Conservation (phyloP, 2,329 filamentous ascomycete genomes). For the Microcyclosporella mali region DNA sequence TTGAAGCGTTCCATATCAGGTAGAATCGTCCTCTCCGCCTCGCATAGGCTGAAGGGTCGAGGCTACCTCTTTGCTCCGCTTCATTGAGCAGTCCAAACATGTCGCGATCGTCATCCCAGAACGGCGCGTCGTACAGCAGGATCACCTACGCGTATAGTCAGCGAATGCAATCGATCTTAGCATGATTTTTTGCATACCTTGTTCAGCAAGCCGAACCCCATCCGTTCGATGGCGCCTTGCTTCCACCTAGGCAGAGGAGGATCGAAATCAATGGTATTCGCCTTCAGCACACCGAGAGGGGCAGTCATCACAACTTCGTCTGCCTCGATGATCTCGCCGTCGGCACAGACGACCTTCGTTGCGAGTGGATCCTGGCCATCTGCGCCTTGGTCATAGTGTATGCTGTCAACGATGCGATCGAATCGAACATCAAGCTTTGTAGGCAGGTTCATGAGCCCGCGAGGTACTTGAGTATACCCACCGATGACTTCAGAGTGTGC, state of each 20-base stretch:
- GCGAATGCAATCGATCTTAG: constrained; percentile 1
- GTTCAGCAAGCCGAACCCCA: constrained; percentile 91
- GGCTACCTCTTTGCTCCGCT: constrained; percentile 61
- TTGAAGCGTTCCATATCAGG: constrained; percentile 93
- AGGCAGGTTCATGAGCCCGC: constrained; percentile 73
- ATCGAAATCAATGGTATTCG: constrained; percentile 75
- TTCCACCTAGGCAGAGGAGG: constrained; percentile 88
- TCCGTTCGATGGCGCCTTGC: constrained; percentile 65
- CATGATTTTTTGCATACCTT: constrained; percentile 51
- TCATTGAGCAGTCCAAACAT: constrained; percentile 90
- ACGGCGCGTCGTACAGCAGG: constrained; percentile 78
- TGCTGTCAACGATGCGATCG: constrained; percentile 63
- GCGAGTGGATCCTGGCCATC: constrained; percentile 35
- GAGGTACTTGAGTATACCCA: constrained; percentile 89
- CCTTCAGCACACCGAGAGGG: constrained; percentile 84
- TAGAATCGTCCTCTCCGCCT: constrained; percentile 84
- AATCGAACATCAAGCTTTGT: constrained; percentile 70
- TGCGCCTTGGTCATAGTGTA: constrained; percentile 51
- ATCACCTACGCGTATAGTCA: constrained; percentile 50
- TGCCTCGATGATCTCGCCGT: constrained; percentile 71
- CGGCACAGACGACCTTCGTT: constrained; percentile 65
- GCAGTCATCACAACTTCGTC: constrained; percentile 87
- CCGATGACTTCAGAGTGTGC: constrained; percentile 89
- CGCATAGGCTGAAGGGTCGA: constrained; percentile 73
- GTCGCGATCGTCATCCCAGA: constrained; percentile 84